A percentile compares a stretch with the other conserved stretches of the same genome.
Evolutionary conservation across 352 stramenopile genomes (phyloP).

Genomic region (Pythium myriotylum): DNA sequence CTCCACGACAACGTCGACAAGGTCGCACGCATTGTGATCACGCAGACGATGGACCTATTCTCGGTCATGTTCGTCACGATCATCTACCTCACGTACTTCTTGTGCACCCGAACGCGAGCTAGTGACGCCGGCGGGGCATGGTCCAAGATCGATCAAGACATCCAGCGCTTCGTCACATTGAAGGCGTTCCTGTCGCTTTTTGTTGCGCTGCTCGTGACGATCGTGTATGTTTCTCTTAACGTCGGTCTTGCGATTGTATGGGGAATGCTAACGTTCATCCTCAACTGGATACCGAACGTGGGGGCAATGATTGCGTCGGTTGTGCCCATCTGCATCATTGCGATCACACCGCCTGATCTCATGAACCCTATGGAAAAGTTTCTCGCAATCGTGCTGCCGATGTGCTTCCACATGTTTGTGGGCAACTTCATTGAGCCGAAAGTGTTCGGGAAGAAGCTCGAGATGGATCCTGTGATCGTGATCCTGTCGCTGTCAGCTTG

Average conservation of each 20-base stretch:
- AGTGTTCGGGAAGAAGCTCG: conserved; percentile 84
- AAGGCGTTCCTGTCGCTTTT: conserved; percentile 90
- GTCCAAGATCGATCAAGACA: conserved; percentile 90
- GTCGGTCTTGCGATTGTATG: conserved; percentile 86
- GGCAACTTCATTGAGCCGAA: conserved; percentile 90
- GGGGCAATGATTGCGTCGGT: conserved; percentile 88
- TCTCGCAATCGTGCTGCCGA: conserved; percentile 78
- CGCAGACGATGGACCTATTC: conserved; percentile 88
- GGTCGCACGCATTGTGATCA: conserved; percentile 80
- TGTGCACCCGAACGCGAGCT: conserved; percentile 82
- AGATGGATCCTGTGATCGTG: conserved; percentile 87
- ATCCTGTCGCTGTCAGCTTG: conserved; percentile 88
- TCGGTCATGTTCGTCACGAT: conserved; percentile 91
- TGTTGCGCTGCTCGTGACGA: conserved; percentile 84
- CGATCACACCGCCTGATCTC: conserved; percentile 77
- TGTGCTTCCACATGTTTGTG: conserved; percentile 90
- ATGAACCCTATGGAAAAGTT: conserved; percentile 93
- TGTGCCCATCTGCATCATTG: conserved; percentile 83
- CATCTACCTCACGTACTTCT: conserved; percentile 90
- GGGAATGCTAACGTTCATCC: conserved; percentile 88
- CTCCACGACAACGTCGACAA: conserved; percentile 91
- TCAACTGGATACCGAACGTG: conserved; percentile 91
- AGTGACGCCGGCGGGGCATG: conserved; percentile 84
- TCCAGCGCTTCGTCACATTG: conserved; percentile 87
- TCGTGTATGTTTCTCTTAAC: conserved; percentile 90